Base-by-base conservation (phyloP, 257 asterid genomes). In the Capsicum chinense region DNA sequence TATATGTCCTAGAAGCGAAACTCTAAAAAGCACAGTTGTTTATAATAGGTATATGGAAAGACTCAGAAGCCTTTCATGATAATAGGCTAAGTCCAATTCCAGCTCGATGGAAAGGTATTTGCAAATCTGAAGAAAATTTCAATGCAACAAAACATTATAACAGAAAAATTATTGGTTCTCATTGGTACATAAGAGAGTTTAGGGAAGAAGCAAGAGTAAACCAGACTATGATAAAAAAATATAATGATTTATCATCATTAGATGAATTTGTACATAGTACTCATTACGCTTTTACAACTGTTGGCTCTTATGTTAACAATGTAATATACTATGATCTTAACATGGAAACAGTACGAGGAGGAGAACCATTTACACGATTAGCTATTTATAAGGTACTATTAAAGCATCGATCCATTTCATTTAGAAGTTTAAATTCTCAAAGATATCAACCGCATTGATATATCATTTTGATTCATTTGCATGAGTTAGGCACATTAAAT, bases 41-140 rank as follows among this genome's bases (percentile, higher is more conserved):
- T 26, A 33, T 66, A 26, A 26, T 26, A 35, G 12, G 74, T 35
- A 67, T 67, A 67, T 67, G 6, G 69, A 26, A 67, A 6, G 62
- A 58, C 5, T 47, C 62, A 5, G 12, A 63, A 84, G 84, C 84
- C 2, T 86, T 86, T 79, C 67, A 73, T 12, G 85, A 83, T 9
- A 78, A 79, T 16, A 83, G 83, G 8, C 39, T 83, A 2, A 85
- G 86, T 11, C 83, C 85, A 6, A 56, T 83, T 42, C 88, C 85
- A 3, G 1, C 52, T 63, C 62, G 83, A 12, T 79, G 86, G 86
- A 69, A 70, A 69, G 88, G 86, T 15, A 52, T 10, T 6, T 86
- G 88, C 82, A 59, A 57, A 9, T 79, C 86, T 7, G 50, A 14
- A 7, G 19, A 47, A 33, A 66, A 0, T 35, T 66, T 66, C 8